Base-by-base conservation (phyloP, 169 alveolate species). In the Cryptosporidium felis region DNA sequence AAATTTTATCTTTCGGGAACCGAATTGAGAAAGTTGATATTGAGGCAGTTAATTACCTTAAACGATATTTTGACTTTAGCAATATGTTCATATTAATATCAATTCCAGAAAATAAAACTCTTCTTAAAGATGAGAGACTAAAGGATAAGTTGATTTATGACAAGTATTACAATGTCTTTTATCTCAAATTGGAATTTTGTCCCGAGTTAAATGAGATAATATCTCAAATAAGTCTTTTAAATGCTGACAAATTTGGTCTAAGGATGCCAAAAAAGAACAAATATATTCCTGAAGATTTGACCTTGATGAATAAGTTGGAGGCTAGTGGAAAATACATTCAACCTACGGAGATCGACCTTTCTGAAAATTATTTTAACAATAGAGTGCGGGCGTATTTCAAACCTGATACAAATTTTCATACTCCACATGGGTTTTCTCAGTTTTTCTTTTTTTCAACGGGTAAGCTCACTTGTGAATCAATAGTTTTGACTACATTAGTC, bases 381-480 rank as follows among this genome's bases (percentile, higher is more conserved):
- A 44, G 81, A 44, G n/a, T 65, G 1, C 51, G 14, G 14, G 62
- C 81, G 32, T 65, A 65, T 42, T 65, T 32, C 14, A 65, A 65
- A 9, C 81, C 81, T 0, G 81, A 65, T 36, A 65, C 81, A 10
- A 46, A 18, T 12, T 65, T 65, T 46, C 40, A 40, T 12, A 65
- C 81, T 14, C 81, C 81, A 18, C 81, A 65, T 36, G 81, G 62
- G 32, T 45, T 65, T 26, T 28, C 62, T 26, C 81, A 65, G 38
- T 26, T 65, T 38, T 65, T 65, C n/a, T 65, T 65, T 47, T 65
- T 45, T 14, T 65, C 81, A 30, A n/a, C 81, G 32, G 34, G 28
- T 44, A 36, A 44, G 23, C 46, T 49, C 0, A 46, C 81, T n/a
- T 45, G 62, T 26, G 81, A 65, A 32, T 26, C 36, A 38, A 30